Percentiles rank a stretch among this genome's conserved stretches.
Conservation (phyloP, 2,329 filamentous ascomycete genomes). For the Verticillium nubilum region DNA sequence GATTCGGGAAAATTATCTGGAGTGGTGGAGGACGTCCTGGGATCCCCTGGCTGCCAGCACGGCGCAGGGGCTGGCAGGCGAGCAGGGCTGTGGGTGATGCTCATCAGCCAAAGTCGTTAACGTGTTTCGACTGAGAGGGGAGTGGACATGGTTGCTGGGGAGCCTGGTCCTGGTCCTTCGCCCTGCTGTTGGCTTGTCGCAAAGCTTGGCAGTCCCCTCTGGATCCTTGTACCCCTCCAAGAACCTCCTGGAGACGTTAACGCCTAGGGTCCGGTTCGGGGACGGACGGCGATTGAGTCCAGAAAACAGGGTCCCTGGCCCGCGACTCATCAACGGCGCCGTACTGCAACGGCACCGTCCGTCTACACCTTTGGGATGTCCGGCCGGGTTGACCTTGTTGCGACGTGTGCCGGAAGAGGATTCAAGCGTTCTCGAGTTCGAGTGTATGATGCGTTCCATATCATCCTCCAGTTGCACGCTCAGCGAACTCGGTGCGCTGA, state of each 20-base stretch:
- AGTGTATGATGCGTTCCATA: neutral
- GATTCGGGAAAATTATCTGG: conserved; percentile 42
- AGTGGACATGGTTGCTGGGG: conserved; percentile 1
- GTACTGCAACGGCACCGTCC: neutral
- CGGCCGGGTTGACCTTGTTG: neutral
- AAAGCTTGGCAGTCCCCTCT: conserved; percentile 7
- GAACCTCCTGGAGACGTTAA: conserved; percentile 5
- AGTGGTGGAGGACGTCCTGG: conserved; percentile 13
- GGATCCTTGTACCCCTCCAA: conserved; percentile 8
- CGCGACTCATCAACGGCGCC: neutral
- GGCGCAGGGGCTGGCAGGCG: conserved; percentile 26
- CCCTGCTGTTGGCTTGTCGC: conserved; percentile 3
- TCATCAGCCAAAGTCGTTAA: conserved; percentile 33
- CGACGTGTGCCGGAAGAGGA: neutral
- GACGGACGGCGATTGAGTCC: neutral
- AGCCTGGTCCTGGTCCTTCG: conserved; percentile 8
- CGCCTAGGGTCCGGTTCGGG: conserved; percentile 3
- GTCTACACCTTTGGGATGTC: neutral
- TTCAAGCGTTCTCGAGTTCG: neutral
- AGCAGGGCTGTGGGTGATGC: conserved; percentile 27
- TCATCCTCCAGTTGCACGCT: neutral
- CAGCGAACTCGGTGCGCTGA: neutral
- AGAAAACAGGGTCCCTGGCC: neutral
- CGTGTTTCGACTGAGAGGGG: conserved; percentile 26
- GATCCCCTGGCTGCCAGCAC: conserved; percentile 24